These are phyloP conservation scores for Golubevia sp. DNA, from an alignment of 1,284 basidiomycete species.

Conservation along the genomic window DNA sequence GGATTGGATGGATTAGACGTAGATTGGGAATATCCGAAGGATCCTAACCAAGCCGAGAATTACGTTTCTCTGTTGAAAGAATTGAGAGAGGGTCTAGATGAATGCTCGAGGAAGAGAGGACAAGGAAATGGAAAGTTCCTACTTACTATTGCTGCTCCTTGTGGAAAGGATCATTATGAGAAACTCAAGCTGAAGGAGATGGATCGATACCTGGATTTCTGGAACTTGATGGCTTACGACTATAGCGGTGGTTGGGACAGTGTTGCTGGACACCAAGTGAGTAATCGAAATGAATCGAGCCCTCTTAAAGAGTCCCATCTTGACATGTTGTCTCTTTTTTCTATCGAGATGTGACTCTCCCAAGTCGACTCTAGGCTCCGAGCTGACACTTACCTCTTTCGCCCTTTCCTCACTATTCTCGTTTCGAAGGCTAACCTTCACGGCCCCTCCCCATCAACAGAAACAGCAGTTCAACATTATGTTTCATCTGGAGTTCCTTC, in stretches of 20 bases:
- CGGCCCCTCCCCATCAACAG: conserved; percentile 60
- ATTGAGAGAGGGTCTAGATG: conserved; percentile 72
- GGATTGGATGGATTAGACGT: conserved; percentile 63
- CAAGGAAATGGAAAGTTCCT: conserved; percentile 72
- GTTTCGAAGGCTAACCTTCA: conserved; percentile 71
- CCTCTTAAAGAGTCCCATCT: too few relatives aligned
- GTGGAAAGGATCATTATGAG: conserved; percentile 73
- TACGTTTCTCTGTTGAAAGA: conserved; percentile 75
- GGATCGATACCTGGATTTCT: conserved; percentile 75
- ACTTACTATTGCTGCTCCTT: conserved; percentile 78
- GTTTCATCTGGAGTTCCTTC: conserved; percentile 22
- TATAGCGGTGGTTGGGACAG: conserved; percentile 67
- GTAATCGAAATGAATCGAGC: too few relatives aligned
- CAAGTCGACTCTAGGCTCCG: too few relatives aligned
- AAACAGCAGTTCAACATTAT: conserved; percentile 37
- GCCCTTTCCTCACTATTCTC: not conserved
- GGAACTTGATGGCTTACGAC: conserved; percentile 83
- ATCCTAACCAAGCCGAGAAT: conserved; percentile 73
- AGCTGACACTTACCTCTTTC: too few relatives aligned
- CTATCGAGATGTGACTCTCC: too few relatives aligned
- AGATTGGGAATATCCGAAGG: conserved; percentile 82
- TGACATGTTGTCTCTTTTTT: too few relatives aligned
- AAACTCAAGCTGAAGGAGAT: conserved; percentile 74
- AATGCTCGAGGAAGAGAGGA: conserved; percentile 66
- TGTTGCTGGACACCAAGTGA: conserved; percentile 74